Evolutionary conservation across 1,139 yeast genomes (phyloP).

Genomic region (Scheffersomyces insectosa): DNA sequence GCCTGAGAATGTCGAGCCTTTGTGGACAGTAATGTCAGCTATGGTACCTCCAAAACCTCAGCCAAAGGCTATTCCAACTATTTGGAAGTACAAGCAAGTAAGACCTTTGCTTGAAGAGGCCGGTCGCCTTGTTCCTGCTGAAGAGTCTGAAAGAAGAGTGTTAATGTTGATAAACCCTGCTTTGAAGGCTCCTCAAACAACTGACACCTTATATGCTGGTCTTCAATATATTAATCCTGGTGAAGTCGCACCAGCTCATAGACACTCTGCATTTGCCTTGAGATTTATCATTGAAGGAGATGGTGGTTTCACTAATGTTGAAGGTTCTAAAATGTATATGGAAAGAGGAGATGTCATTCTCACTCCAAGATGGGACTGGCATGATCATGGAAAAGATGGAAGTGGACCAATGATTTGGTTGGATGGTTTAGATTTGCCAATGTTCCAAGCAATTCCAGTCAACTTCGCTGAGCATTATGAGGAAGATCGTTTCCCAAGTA

Average conservation of each 20-base stretch:
- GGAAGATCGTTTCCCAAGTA: conserved; percentile 16
- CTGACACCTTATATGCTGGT: conserved; percentile 23
- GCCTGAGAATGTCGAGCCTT: conserved; percentile 19
- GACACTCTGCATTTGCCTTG: conserved; percentile 21
- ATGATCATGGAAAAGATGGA: conserved; percentile 24
- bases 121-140: conserved; percentile 17
- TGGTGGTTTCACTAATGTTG: conserved; percentile 22
- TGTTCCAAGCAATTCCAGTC: conserved; percentile 22
- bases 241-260: conserved; percentile 23
- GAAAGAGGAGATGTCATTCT: conserved; percentile 20
- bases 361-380: conserved; percentile 26
- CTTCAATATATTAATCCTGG: conserved; percentile 21
- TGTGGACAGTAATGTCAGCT: conserved; percentile 23
- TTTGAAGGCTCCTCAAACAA: conserved; percentile 21
- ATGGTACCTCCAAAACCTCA: conserved; percentile 22
- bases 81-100: conserved; percentile 18
- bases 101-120: conserved; percentile 17
- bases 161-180: conserved; percentile 21
- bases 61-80: conserved; percentile 18
- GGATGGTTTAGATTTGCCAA: conserved; percentile 22
- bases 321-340: conserved; percentile 19
- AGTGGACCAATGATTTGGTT: conserved; percentile 24
- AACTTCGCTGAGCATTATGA: conserved; percentile 21
- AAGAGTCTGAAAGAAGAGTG: conserved; percentile 22
- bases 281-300: conserved; percentile 21